Percentiles rank a stretch among this genome's conserved stretches.
Conservation (phyloP, 495 filamentous ascomycete species). For the Penicillium taxi region DNA sequence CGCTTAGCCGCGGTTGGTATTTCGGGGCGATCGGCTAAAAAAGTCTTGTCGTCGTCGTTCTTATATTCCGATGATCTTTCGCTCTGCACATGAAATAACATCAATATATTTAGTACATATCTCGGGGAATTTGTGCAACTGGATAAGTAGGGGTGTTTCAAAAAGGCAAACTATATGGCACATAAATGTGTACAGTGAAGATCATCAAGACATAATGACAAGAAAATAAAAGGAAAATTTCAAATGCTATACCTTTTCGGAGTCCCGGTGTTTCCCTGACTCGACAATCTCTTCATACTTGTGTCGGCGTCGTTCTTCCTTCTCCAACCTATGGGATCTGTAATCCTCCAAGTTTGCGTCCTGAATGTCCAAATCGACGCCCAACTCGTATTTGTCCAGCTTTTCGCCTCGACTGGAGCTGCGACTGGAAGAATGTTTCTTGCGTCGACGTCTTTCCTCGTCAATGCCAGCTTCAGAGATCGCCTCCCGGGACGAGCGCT, state of each 20-base stretch:
- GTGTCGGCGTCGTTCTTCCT: slow-evolving; percentile 35
- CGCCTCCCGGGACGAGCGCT: slow-evolving; percentile 28
- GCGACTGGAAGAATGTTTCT: slow-evolving; percentile 33
- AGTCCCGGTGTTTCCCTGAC: slow-evolving; percentile 23
- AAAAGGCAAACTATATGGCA: slow-evolving; percentile 24
- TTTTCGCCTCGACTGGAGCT: slow-evolving; percentile 29
- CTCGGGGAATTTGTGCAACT: slow-evolving; percentile 14
- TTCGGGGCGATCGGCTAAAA: slow-evolving; percentile 46
- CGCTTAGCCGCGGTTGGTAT: slow-evolving; percentile 30
- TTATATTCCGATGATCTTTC: slow-evolving; percentile 24
- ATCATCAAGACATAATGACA: slow-evolving; percentile 16
- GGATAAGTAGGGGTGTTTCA: slow-evolving; percentile 10
- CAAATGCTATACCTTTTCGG: slow-evolving; percentile 43
- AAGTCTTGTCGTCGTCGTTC: slow-evolving; percentile 33
- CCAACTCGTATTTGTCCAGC: slow-evolving; percentile 17
- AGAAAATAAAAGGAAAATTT: slow-evolving; percentile 24
- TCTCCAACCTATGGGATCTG: slow-evolving; percentile 30
- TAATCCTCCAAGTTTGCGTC: slow-evolving; percentile 30
- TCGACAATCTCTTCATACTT: slow-evolving; percentile 33
- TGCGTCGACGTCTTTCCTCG: slow-evolving; percentile 36
- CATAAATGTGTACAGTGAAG: slow-evolving; percentile 22
- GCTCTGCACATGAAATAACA: slow-evolving; percentile 35
- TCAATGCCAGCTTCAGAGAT: slow-evolving; percentile 34
- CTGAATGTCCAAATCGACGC: slow-evolving; percentile 20
- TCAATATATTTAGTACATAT: slow-evolving; percentile 32